Evolutionary conservation across 805 yeast species (phyloP).

Genomic region (Groenewaldozyma salmanticensis): DNA sequence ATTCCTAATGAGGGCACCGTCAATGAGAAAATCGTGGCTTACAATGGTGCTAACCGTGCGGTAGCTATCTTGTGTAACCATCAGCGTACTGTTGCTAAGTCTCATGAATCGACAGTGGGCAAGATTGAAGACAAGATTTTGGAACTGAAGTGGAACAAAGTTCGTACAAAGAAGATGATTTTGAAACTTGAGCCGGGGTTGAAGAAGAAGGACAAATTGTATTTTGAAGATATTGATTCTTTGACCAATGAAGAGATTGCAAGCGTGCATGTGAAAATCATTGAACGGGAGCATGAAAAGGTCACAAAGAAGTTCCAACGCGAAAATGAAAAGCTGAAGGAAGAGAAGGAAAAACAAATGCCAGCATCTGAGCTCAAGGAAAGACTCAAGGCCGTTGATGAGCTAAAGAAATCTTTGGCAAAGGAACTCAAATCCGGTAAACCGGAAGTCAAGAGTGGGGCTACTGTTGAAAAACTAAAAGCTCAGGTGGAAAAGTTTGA

Average conservation of each 20-base stretch:
- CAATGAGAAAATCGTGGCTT: constrained; percentile 75
- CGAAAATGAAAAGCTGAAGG: constrained; percentile 65
- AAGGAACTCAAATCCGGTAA: constrained; percentile 51
- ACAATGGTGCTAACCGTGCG: constrained; percentile 90
- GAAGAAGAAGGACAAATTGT: constrained; percentile 42
- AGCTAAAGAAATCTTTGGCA: constrained; percentile 34
- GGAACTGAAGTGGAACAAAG: constrained; percentile 79
- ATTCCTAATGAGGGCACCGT: constrained; percentile 82
- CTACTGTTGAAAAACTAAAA: constrained; percentile 60
- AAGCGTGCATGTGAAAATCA: constrained; percentile 46
- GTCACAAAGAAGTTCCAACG: constrained; percentile 54
- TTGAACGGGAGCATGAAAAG: constrained; percentile 59
- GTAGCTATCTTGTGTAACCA: constrained; percentile 96
- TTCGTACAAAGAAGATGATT: constrained; percentile 62
- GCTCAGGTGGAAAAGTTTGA: constrained; percentile 64
- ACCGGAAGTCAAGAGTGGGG: constrained; percentile 37
- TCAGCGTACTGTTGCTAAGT: constrained; percentile 84
- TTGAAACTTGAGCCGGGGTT: constrained; percentile 48
- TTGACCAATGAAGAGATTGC: constrained; percentile 55
- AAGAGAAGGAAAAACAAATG: constrained; percentile 45
- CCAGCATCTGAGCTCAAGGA: constrained; percentile 50
- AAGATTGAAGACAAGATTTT: constrained; percentile 67
- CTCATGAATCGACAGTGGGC: constrained; percentile 71
- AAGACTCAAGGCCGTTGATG: constrained; percentile 44
- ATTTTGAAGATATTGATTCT: constrained; percentile 60